Percentiles rank a stretch among this genome's conserved stretches.
Evolutionary conservation across 169 alveolate genomes (phyloP).

Genomic region (Besnoitia besnoiti): DNA sequence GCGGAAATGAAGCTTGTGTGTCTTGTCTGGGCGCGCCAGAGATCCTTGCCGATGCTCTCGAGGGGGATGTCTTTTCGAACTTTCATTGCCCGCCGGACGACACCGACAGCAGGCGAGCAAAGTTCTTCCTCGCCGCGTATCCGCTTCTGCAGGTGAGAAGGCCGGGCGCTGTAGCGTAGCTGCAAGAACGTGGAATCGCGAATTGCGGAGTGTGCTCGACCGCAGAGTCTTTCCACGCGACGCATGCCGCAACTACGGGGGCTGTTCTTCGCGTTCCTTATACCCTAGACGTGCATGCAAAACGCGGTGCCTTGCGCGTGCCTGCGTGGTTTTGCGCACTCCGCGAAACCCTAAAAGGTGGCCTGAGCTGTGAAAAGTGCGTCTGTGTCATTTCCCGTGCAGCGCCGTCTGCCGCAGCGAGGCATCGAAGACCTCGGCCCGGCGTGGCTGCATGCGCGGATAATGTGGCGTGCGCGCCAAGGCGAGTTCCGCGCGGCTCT

Average conservation of each 20-base stretch:
- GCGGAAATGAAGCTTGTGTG: too few relatives aligned
- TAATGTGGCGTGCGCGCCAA: slow-evolving; percentile 3
- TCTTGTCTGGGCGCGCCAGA: background rate
- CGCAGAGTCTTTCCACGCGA: too few relatives aligned
- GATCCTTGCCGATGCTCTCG: background rate
- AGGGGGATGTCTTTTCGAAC: background rate
- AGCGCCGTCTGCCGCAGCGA: background rate
- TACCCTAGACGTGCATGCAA: too few relatives aligned
- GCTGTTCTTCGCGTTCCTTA: too few relatives aligned
- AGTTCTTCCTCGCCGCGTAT: slow-evolving; percentile 4
- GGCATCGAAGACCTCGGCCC: background rate
- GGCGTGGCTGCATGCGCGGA: background rate
- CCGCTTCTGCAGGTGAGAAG: background rate
- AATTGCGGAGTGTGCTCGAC: too few relatives aligned
- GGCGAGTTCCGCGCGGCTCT: background rate
- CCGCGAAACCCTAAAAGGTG: too few relatives aligned
- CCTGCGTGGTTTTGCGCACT: too few relatives aligned
- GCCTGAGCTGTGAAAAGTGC: too few relatives aligned
- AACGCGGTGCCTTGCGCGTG: too few relatives aligned
- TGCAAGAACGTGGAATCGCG: too few relatives aligned
- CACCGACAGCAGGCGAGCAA: background rate
- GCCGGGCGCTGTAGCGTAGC: too few relatives aligned
- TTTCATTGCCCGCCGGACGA: slow-evolving; percentile 20
- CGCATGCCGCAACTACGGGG: too few relatives aligned
- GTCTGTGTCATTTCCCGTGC: background rate